Base-by-base conservation (phyloP, 2,329 filamentous ascomycete genomes). In the Trichothecium roseum region DNA sequence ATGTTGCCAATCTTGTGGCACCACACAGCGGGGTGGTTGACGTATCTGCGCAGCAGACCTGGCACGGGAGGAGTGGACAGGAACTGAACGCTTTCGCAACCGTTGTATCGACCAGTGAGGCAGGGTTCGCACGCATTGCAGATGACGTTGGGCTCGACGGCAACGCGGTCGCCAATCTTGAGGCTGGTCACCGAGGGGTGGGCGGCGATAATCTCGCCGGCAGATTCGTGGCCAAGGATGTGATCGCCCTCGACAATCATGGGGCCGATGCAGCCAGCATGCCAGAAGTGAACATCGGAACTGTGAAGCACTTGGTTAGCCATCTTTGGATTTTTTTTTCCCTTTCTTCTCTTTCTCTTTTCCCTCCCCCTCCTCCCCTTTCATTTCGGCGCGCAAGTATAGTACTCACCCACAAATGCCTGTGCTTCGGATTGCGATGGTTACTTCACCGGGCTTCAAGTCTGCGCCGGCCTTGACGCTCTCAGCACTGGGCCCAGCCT, bases 261-360 rank as follows among this genome's bases (percentile, higher is more conserved):
- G 47, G 88, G 88, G 18, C 89, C 89, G 55, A 96, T 96, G 65
- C 84, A 84, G 46, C 89, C 89, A 34, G 83, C 82, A 56, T 93
- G 85, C 89, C 89, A 96, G 68, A 96, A 96, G 64, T 96, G 89
- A 38, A 96, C 81, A 60, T 95, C 88, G 41, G 85, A 94, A 39
- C 84, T 89, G 49, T 35, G 8, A 14, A 32, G 28, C 31, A 9
- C 29, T 40, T n/a, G 44, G 42, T 52, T 26, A 49, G 38, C 27
- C 22, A 35, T 32, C n/a, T 1, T 43, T 32, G 28, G n/a, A n/a
- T n/a, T n/a, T n/a, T n/a, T n/a, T n/a, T n/a, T n/a, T n/a, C n/a
- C n/a, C n/a, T n/a, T n/a, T n/a, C n/a, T n/a, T n/a, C 5, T 28
- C 26, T 28, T n/a, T 28, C n/a, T 28, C 9, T n/a, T 28, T 28